These are phyloP conservation scores for Erodium chrysanthum DNA, from an alignment of 441 rosid species.

Conservation along the genomic window DNA sequence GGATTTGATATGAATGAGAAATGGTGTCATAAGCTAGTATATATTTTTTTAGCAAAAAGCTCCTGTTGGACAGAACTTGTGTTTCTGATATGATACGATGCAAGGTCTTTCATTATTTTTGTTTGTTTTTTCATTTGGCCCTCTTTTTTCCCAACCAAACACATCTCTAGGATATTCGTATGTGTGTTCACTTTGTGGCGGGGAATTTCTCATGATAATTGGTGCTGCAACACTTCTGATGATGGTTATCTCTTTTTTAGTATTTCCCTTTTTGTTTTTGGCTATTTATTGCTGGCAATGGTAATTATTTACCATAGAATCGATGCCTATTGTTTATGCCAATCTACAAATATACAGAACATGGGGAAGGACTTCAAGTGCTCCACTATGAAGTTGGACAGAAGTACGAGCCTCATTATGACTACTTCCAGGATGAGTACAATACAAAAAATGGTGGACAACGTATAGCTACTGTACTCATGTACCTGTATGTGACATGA, in stretches of 20 bases:
- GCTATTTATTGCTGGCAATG: neutral
- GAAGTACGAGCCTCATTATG: slow-evolving; percentile 69
- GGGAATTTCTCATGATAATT: neutral
- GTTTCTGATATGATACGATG: neutral
- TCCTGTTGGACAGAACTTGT: neutral
- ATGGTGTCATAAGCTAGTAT: neutral
- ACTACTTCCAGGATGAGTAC: slow-evolving; percentile 76
- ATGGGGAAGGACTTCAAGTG: slow-evolving; percentile 90
- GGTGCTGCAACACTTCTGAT: neutral
- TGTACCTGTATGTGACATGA: slow-evolving; percentile 66
- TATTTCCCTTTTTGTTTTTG: neutral
- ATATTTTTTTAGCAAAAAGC: neutral
- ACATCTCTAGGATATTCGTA: no score
- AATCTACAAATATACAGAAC: slow-evolving; percentile 37
- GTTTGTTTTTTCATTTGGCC: no score
- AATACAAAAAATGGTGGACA: slow-evolving; percentile 84
- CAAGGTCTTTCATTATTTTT: neutral
- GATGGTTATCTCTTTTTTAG: neutral
- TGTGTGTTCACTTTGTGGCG: neutral
- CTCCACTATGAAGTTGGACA: slow-evolving; percentile 31
- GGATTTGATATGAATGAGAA: neutral
- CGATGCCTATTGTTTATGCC: slow-evolving; percentile 10
- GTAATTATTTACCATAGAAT: neutral
- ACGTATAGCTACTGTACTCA: slow-evolving; percentile 85
- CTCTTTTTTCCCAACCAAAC: no score